These are phyloP conservation scores for Colletotrichum echinochloae DNA, from an alignment of 2,329 filamentous ascomycete genomes.

Conservation along the genomic window DNA sequence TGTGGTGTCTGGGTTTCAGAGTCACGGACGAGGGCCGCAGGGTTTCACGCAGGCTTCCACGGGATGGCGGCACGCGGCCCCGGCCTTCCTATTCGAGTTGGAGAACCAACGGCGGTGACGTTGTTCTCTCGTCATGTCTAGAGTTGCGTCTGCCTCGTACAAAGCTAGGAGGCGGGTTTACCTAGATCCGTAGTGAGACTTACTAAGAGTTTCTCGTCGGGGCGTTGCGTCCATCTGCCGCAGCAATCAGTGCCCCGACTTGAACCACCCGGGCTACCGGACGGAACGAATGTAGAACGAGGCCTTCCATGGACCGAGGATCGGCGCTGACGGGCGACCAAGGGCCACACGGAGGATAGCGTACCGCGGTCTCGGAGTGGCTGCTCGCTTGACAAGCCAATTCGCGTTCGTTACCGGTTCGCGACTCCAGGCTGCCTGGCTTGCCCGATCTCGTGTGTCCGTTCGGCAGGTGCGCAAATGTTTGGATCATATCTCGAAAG, in stretches of 20 bases:
- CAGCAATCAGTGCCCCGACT: neutral
- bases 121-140: neutral
- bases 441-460: neutral
- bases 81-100: slow-evolving; percentile 14
- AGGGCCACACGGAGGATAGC: neutral
- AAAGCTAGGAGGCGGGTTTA: neutral
- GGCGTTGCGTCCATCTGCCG: neutral
- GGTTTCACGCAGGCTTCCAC: slow-evolving; percentile 12
- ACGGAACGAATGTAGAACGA: neutral
- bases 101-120: neutral
- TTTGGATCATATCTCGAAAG: accelerated
- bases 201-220: neutral
- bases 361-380: slow-evolving; percentile 11
- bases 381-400: too few species aligned
- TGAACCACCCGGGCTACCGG: neutral
- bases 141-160: neutral
- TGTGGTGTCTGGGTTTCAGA: neutral
- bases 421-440: slow-evolving; percentile 9
- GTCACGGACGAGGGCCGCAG: slow-evolving; percentile 6
- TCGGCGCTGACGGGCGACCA: neutral
- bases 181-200: slow-evolving; percentile 6
- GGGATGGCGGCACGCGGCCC: slow-evolving; percentile 8
- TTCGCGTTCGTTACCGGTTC: too few species aligned
- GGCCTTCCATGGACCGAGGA: neutral
- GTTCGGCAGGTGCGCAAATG: accelerated